A percentile compares a stretch with the other conserved stretches of the same genome.
These are phyloP conservation scores for Excoecaria cochinchinensis DNA, from an alignment of 345 rosid species.

Conservation along the genomic window DNA sequence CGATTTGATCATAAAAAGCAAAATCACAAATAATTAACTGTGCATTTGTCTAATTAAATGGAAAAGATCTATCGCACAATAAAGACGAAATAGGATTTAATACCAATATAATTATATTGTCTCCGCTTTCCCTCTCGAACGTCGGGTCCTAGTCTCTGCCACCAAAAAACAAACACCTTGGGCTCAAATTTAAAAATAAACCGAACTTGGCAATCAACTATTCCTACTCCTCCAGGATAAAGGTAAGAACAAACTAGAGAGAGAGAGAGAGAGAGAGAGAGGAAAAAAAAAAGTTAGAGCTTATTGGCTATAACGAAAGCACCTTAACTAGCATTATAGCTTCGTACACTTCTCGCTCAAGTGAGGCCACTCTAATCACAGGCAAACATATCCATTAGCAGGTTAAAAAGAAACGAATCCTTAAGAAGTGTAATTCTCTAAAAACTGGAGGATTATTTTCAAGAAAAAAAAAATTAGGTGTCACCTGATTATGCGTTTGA, in stretches of 20 bases:
- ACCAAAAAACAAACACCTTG: conserved; percentile 55
- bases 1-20: background rate
- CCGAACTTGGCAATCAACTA: background rate
- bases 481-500: conserved; percentile 66
- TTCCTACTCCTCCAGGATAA: background rate
- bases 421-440: background rate
- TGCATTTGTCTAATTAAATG: background rate
- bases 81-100: background rate
- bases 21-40: background rate
- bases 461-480: background rate
- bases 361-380: conserved; percentile 57
- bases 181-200: conserved; percentile 25
- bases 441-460: background rate
- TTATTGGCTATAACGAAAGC: background rate
- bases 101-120: conserved; percentile 80
- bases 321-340: conserved; percentile 86
- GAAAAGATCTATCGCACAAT: background rate
- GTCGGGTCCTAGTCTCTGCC: conserved; percentile 75
- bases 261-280: no score
- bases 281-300: no score
- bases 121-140: conserved; percentile 83
- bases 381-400: background rate
- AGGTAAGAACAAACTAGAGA: background rate
- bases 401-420: background rate
- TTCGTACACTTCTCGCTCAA: conserved; percentile 64